Base-by-base conservation (phyloP, 345 rosid genomes). In the Angophora floribunda region DNA sequence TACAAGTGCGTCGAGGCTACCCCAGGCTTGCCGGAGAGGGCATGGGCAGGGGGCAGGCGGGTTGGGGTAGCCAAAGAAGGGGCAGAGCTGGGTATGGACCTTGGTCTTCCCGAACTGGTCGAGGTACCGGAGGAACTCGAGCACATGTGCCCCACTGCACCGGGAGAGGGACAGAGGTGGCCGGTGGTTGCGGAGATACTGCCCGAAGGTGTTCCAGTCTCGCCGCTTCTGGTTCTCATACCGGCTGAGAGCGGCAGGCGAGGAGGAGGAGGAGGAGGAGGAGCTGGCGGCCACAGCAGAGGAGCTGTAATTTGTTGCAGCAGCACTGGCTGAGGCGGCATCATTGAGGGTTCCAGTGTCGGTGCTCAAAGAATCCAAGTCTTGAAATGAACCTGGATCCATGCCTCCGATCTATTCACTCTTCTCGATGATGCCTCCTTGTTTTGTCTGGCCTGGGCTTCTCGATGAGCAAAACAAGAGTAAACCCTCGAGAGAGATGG, bases 1-100 rank as follows among this genome's bases (percentile, higher is more conserved):
- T 32, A 95, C 94, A 92, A 97, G 98, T 50, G 99, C 98, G 86
- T 97, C 99, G 16, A 97, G 97, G 90, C 98, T 96, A 10, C 99
- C 99, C 99, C 99, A 97, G 51, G 99, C 99, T 87, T 97, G 99
- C 28, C 98, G 94, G 85, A 97, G 99, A n/a, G 99, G 99, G 88
- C 99, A 97, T 2, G 98, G 96, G 89, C 99, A 97, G 14, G 99
- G 98, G 51, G 97, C 96, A 10, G 99, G 99, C 41, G 98, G 99
- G 93, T 95, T 97, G 7, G 98, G 97, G 89, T 95, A 96, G 52
- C 99, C 99, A 9, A 94, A 97, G 96, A 97, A 97, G 19, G 98
- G 99, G 89, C 99, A 97, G 85, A 93, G 90, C 51, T 93, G 97
- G 57, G 95, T 91, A 88, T 97, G 99, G 88, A 97, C 99, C 90